Evolutionary conservation across 305 asterid species (phyloP), one percentile per base, ranked within the genome.

Genomic region (Monarda citriodora): DNA sequence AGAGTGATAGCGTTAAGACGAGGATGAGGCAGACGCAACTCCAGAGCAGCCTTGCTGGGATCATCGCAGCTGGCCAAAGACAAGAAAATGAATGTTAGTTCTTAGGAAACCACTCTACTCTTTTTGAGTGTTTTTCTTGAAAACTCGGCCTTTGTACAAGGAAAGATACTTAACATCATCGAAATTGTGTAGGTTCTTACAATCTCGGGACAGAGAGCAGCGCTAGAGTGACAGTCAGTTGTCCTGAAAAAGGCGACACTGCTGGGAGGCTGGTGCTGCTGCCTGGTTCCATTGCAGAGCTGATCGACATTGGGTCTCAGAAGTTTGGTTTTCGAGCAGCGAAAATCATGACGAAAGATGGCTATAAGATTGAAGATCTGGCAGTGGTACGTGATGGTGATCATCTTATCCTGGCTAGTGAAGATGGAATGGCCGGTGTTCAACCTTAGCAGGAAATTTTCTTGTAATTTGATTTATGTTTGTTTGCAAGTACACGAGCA

Each of bases 11-110:
- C 14, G 21, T 26, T 7, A 41, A 66, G 80, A 6, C 66, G 12
- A 67, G 49, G 45, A 58, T 20, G 69, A 61, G 71, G 52, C 74
- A 75, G 65, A 62, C 78, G 0, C 65, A 69, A 53, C 82, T 77
- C 42, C 79, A 66, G 54, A 84, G 83, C 64, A 87, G 96, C 8
- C 89, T 87, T 47, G 90, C 85, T 7, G 96, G 97, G 72, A 81
- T 93, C 70, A 64, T 89, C 70, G 64, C 92, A 66, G 77, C 91
- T 46, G 72, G 74, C 51, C 72, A 68, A 40, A 77, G 64, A 61
- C 82, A 74, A 47, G 52, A 47, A 38, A 82, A 23, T 42, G 74
- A 64, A 68, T 92, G 98, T 82, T 31, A 66, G 63, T 32, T 32
- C 11, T 25, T 38, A 48, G 40, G 56, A 18, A 34, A 18, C n/a